A percentile compares a stretch with the other conserved stretches of the same genome.
Conservation (phyloP, 371 early-diverging fungal genomes). For the Mucor indicus region DNA sequence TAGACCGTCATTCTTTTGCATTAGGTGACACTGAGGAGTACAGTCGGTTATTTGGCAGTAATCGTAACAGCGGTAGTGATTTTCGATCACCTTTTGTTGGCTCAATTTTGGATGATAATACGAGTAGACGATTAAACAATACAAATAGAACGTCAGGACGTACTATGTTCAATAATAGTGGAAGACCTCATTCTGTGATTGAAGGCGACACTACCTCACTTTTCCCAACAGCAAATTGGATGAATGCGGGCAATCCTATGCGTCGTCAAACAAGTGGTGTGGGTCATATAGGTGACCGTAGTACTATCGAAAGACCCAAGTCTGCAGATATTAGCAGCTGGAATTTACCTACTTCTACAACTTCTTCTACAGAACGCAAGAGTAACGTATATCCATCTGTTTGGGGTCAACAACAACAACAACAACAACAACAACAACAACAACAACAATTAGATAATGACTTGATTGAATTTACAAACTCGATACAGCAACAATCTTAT, state of each 20-base stretch:
- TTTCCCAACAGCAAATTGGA: conserved; percentile 17
- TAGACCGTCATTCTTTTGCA: conserved; percentile 77
- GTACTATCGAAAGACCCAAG: conserved; percentile 42
- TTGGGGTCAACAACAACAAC: conserved; percentile 5
- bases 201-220: conserved; percentile 23
- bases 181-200: conserved; percentile 34
- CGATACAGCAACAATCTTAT: conserved; percentile 24
- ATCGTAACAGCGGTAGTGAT: conserved; percentile 5
- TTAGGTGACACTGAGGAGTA: conserved; percentile 62
- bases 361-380: conserved; percentile 19
- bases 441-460: conserved; percentile 15
- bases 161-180: conserved; percentile 15
- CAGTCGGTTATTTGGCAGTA: conserved; percentile 40
- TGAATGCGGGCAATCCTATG: conserved; percentile 1
- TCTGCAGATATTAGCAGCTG: conserved; percentile 67
- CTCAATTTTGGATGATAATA: conserved; percentile 13
- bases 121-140: conserved; percentile 6
- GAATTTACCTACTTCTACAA: conserved; percentile 36
- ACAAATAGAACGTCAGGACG: conserved; percentile 17
- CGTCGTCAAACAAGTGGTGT: conserved; percentile 9
- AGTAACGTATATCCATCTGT: conserved; percentile 41
- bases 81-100: conserved; percentile 1
- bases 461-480: conserved; percentile 24
- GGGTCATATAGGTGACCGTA: conserved; percentile 29
- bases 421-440: background rate